Percentiles rank a stretch among this genome's conserved stretches.
Conservation (phyloP, 768 basidiomycete species). For the Naganishia kalamii region DNA sequence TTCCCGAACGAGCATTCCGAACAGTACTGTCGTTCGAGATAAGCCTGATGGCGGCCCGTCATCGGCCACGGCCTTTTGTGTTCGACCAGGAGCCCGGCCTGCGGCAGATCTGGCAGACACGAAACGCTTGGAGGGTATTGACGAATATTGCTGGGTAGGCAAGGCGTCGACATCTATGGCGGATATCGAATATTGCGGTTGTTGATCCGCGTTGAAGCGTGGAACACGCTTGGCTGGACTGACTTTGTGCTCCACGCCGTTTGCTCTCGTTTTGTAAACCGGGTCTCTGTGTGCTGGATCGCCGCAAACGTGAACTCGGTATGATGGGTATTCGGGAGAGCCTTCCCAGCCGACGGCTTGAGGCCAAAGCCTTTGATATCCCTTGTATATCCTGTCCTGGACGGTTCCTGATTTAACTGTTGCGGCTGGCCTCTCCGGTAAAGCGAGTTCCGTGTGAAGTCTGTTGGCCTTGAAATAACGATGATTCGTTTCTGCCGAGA, state of each 20-base stretch:
- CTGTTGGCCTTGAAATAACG: slow-evolving; percentile 7
- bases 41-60: background rate
- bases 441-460: slow-evolving; percentile 6
- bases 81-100: background rate
- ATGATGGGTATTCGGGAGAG: background rate
- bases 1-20: background rate
- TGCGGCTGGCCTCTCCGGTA: background rate
- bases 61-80: background rate
- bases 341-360: slow-evolving; percentile 10
- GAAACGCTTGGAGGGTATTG: background rate
- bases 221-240: background rate
- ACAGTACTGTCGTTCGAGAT: background rate
- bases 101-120: background rate
- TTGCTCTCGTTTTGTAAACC: background rate
- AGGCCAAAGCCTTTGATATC: background rate
- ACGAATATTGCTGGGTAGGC: background rate
- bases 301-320: slow-evolving; percentile 2
- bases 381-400: slow-evolving; percentile 9
- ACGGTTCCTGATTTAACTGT: background rate
- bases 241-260: background rate
- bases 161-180: background rate
- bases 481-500: slow-evolving; percentile 7
- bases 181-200: background rate
- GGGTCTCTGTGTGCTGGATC: background rate
- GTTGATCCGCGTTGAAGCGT: no score